These are phyloP conservation scores for Pilaira anomala DNA, from an alignment of 192 early-diverging fungal genomes.

Conservation along the genomic window DNA sequence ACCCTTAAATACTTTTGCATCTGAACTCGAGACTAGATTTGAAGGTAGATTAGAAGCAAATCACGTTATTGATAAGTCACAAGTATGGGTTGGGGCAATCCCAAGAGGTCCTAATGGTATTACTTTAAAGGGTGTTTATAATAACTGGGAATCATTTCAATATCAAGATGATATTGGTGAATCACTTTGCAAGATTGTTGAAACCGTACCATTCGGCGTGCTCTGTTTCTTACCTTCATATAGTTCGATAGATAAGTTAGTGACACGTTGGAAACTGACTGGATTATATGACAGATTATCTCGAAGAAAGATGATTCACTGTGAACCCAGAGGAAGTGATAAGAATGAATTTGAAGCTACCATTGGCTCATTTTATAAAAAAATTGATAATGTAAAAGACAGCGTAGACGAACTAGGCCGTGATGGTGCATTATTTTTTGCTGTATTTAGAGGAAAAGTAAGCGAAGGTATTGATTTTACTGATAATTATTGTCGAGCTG, in stretches of 20 bases:
- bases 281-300: background rate
- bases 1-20: slow-evolving; percentile 53
- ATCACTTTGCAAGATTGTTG: slow-evolving; percentile 24
- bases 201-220: slow-evolving; percentile 43
- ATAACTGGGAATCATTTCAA: slow-evolving; percentile 33
- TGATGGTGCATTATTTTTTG: slow-evolving; percentile 60
- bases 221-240: slow-evolving; percentile 42
- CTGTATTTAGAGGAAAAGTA: slow-evolving; percentile 69
- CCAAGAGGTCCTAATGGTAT: slow-evolving; percentile 42
- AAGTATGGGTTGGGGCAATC: slow-evolving; percentile 57
- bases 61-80: slow-evolving; percentile 63
- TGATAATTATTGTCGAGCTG: slow-evolving; percentile 62
- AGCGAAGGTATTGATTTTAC: slow-evolving; percentile 75
- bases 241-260: slow-evolving; percentile 26
- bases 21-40: slow-evolving; percentile 56
- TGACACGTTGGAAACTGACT: slow-evolving; percentile 33
- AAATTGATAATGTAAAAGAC: slow-evolving; percentile 9
- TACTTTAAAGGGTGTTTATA: slow-evolving; percentile 45
- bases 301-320: background rate
- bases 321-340: slow-evolving; percentile 5
- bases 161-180: slow-evolving; percentile 57
- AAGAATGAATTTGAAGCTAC: slow-evolving; percentile 26
- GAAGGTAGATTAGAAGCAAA: slow-evolving; percentile 51
- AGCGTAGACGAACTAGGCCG: background rate
- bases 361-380: slow-evolving; percentile 19